Evolutionary conservation across 2,329 filamentous ascomycete genomes (phyloP).

Genomic region (Diaporthe sp.): DNA sequence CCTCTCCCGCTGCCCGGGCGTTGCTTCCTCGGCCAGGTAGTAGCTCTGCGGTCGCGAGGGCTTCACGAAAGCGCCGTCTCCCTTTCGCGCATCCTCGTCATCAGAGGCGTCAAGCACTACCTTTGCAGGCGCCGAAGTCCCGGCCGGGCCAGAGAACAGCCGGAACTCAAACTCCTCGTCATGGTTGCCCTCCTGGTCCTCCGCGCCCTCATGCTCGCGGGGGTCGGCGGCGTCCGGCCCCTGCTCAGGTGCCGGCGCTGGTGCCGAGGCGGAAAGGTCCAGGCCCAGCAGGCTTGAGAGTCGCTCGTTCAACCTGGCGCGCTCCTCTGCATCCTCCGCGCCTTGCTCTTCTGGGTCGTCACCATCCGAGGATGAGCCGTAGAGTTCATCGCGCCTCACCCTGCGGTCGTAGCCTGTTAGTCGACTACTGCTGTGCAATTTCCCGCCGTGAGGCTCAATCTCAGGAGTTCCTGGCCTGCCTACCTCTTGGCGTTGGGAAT

Average conservation of each 20-base stretch:
- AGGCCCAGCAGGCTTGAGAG: constrained; percentile 59
- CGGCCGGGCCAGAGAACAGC: constrained; percentile 61
- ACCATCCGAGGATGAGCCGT: constrained; percentile 49
- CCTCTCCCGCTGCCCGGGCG: constrained; percentile 48
- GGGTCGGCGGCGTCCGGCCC: neutral
- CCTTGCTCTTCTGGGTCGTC: constrained; percentile 44
- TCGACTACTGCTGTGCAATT: neutral
- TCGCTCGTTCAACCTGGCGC: constrained; percentile 58
- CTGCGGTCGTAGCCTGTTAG: constrained; percentile 45
- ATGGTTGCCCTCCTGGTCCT: constrained; percentile 39
- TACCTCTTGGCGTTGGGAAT: constrained; percentile 64
- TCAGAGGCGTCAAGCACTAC: constrained; percentile 58
- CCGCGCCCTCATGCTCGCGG: neutral
- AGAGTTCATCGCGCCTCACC: constrained; percentile 66
- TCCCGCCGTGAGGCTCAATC: neutral
- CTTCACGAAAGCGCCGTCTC: constrained; percentile 51
- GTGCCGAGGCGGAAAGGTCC: constrained; percentile 40
- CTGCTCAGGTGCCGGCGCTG: neutral
- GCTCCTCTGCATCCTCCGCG: constrained; percentile 50
- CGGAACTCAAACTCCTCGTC: constrained; percentile 65
- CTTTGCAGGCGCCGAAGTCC: constrained; percentile 48
- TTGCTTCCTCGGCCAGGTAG: constrained; percentile 57
- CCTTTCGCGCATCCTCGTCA: constrained; percentile 48
- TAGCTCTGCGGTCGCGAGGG: constrained; percentile 56
- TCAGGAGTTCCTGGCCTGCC: neutral